Base-by-base conservation (phyloP, 768 basidiomycete genomes). In the Pulveroboletus ravenelii region DNA sequence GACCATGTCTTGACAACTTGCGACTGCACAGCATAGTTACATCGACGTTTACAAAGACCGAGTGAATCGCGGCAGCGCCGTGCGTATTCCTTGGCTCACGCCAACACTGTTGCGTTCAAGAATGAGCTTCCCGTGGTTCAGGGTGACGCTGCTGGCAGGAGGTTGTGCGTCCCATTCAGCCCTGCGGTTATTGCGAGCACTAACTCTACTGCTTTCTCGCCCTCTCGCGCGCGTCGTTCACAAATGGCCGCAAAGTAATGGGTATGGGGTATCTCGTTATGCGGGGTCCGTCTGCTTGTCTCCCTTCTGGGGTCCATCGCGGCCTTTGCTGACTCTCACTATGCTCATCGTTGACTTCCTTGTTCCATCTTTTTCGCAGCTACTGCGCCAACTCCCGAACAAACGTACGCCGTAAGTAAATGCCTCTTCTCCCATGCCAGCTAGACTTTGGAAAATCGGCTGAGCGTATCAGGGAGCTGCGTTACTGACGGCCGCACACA, bases 91-190 rank as follows among this genome's bases (percentile, higher is more conserved):
- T 48, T 15, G 5, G 20, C 14, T 57, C 27, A 31, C 31, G 23
- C 27, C 23, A 48, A 43, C 50, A 48, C 29, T n/a, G 6, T 44
- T 23, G 18, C 5, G 3, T 39, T 14, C 36, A 38, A 63, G 38
- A 29, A 80, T 81, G 58, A 71, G 67, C 50, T 82, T 82, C 67
- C 82, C 82, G 29, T 84, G 81, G 81, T 62, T 73, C 57, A 78
- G 76, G 62, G 70, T 83, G 56, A 71, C 76, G 15, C 70, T 73
- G 5, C 58, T 70, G 45, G 72, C 80, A 5, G 50, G 73, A 48
- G 72, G 74, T 51, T 60, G 81, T 82, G 60, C 66, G 81, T 79
- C 20, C 44, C 42, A 20, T 50, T 45, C 34, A 31, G 23, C 23
- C 34, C 23, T 37, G 36, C 3, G 37, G 23, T 45, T 40, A 13